Evolutionary conservation across 140 eudicot genomes (phyloP).

Genomic region (Senecio squalidus): DNA sequence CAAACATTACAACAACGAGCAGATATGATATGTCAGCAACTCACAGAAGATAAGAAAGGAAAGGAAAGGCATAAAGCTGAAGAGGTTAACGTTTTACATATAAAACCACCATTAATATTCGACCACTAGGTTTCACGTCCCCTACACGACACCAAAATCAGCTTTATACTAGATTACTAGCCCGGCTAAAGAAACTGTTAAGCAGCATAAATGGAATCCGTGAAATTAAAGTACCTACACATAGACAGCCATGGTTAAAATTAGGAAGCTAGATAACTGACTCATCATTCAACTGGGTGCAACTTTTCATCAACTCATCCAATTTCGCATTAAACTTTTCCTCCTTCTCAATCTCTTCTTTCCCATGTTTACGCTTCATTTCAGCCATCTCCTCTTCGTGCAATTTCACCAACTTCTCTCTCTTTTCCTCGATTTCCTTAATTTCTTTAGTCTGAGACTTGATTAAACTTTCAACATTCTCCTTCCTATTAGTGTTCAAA

Average conservation of each 20-base stretch:
- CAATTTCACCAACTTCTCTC: conserved; percentile 31
- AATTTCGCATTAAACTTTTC: conserved; percentile 27
- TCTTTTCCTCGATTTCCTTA: conserved; percentile 37
- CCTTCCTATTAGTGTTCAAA: conserved; percentile 34
- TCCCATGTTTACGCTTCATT: conserved; percentile 31
- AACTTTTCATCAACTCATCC: conserved; percentile 32
- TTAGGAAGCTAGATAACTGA: background rate
- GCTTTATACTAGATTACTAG: no score
- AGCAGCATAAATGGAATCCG: no score
- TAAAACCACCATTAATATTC: no score
- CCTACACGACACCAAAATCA: no score
- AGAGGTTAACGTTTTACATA: no score
- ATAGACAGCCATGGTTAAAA: background rate
- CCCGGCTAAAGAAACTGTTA: no score
- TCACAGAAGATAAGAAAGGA: no score
- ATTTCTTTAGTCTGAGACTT: conserved; percentile 41
- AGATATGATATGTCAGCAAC: no score
- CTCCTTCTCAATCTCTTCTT: conserved; percentile 42
- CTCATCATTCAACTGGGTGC: conserved; percentile 7
- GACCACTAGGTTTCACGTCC: no score
- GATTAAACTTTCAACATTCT: conserved; percentile 22
- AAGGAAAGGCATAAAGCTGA: no score
- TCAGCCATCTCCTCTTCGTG: conserved; percentile 39
- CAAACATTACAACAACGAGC: no score
- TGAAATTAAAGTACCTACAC: no score